phyloP scores from a whole-genome alignment of 768 basidiomycete species.

The Xerocomellus chrysenteron region DNA sequence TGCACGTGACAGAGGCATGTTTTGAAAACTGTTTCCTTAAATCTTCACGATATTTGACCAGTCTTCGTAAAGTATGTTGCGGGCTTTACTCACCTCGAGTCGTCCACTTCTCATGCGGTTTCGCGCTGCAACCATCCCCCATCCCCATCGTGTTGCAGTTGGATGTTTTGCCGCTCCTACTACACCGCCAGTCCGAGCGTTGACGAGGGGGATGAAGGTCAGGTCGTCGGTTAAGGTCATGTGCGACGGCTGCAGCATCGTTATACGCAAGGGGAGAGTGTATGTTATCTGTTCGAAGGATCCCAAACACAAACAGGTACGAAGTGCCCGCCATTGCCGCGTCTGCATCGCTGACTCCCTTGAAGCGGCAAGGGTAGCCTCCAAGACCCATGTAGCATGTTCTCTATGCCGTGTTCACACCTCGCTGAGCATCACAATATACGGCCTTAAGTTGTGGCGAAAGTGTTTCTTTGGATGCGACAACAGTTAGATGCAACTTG shows the following conservation, averaged over 20 bases:
- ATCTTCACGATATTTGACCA: background rate
- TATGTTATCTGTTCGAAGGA: conserved; percentile 93
- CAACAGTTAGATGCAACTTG: background rate
- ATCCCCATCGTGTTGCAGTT: conserved; percentile 32
- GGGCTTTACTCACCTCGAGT: conserved; percentile 61
- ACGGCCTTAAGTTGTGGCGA: background rate
- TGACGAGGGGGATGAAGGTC: conserved; percentile 91
- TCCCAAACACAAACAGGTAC: conserved; percentile 95
- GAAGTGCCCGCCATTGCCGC: conserved; percentile 16
- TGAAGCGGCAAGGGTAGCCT: conserved; percentile 65
- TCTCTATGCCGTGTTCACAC: background rate
- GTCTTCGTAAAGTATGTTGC: conserved; percentile 47
- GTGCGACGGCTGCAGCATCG: conserved; percentile 92
- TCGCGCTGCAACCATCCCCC: conserved; percentile 38
- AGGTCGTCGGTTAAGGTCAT: conserved; percentile 90
- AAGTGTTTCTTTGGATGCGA: conserved; percentile 1
- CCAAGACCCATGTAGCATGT: no score
- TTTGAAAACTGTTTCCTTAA: background rate
- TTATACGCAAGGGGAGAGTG: conserved; percentile 84
- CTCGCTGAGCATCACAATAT: background rate
- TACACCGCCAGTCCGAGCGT: conserved; percentile 29
- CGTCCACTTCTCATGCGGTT: conserved; percentile 60
- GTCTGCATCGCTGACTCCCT: conserved; percentile 12
- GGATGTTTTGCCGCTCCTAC: conserved; percentile 18
- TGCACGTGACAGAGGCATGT: conserved; percentile 10